Base-by-base conservation (phyloP, 2,329 filamentous ascomycete species). In the Aureobasidium pullulans region DNA sequence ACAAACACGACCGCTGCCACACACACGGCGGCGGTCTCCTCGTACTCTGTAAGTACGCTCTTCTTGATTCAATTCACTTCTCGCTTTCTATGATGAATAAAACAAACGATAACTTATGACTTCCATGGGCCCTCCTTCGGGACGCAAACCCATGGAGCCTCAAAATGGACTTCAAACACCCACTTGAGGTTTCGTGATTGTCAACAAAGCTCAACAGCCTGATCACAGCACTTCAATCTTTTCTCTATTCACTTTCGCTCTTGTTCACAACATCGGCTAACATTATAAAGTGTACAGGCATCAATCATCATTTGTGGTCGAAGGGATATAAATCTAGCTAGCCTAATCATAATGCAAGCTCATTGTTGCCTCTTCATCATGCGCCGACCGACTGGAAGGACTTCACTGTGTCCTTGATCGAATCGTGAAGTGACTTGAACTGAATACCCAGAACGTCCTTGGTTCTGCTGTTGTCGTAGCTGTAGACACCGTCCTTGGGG, bases 351-450 rank as follows among this genome's bases (percentile, higher is more conserved):
- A 46, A 54, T 60, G 39, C 46, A 59, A 59, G 42, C 37, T 52
- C 39, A 23, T 19, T 48, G 50, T 28, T 57, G 29, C 42, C 10
- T 53, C 44, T 28, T 11, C 19, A 39, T 66, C 71, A 80, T 54
- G 77, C 73, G 0, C 78, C 78, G 47, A 80, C 77, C 39, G 72
- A 74, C 68, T 87, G 79, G 66, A 90, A 70, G 34, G 81, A 85
- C 72, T 82, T 82, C 16, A 87, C 82, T 6, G 83, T 81, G 71
- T 88, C 86, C 19, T 76, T 71, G 57, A 89, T 79, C 53, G 77
- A 81, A 67, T 83, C 73, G 67, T 86, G 80, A 43, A 89, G 72
- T 0, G 71, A 70, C 61, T 69, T 81, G 66, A 84, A 88, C 66
- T 84, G 75, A 28, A 88, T 64, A 0, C 84, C 84, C 48, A 90